Evolutionary conservation across 352 stramenopile species (phyloP).

Genomic region (Blastocystis sp.): DNA sequence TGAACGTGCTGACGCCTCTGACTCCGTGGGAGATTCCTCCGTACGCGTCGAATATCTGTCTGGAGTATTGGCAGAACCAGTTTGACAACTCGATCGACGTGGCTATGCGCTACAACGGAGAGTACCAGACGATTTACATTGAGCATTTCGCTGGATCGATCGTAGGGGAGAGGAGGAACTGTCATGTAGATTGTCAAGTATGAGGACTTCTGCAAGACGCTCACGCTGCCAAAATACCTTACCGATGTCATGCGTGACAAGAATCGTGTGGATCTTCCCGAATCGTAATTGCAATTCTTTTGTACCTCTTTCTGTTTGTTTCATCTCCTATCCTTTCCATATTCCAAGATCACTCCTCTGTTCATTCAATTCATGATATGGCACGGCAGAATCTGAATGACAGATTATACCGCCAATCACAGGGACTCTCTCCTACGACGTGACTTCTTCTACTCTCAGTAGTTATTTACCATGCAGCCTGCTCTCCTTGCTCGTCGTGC

Average conservation of each 20-base stretch:
- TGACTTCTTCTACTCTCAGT: neutral
- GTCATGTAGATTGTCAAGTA: slow-evolving; percentile 4
- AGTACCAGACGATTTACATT: slow-evolving; percentile 21
- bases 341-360: neutral
- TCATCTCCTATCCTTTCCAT: neutral
- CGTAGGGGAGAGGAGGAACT: neutral
- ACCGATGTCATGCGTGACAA: slow-evolving; percentile 38
- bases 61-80: slow-evolving; percentile 48
- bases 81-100: slow-evolving; percentile 27
- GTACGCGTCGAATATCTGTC: neutral
- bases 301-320: neutral
- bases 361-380: neutral
- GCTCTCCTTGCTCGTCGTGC: slow-evolving; percentile 52
- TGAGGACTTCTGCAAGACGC: slow-evolving; percentile 45
- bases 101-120: slow-evolving; percentile 36
- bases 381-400: neutral
- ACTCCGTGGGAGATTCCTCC: neutral
- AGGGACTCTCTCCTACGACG: neutral
- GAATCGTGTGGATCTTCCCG: neutral
- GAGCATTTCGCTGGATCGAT: slow-evolving; percentile 12
- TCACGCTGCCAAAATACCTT: slow-evolving; percentile 23
- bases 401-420: neutral
- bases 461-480: slow-evolving; percentile 35
- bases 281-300: too few relatives aligned
- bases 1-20: slow-evolving; percentile 3